Percentiles rank a stretch among this genome's conserved stretches.
These are phyloP conservation scores for Staphylotrichum longicolle DNA, from an alignment of 495 filamentous ascomycete species.

Conservation along the genomic window DNA sequence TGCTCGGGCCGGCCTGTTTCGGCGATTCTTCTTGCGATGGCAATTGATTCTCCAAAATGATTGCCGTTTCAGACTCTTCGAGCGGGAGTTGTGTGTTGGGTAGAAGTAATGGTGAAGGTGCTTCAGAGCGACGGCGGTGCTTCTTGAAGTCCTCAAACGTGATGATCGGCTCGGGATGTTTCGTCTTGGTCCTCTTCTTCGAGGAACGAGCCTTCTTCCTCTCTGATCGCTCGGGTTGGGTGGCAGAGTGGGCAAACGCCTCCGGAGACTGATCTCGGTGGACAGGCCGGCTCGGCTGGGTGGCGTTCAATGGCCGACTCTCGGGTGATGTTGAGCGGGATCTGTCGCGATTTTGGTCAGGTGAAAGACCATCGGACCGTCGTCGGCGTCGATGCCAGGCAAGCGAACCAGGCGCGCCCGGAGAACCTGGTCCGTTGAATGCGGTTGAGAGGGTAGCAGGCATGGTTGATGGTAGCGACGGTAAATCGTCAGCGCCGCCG, in stretches of 20 bases:
- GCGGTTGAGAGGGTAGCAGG: neutral
- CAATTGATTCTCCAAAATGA: neutral
- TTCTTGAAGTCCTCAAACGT: neutral
- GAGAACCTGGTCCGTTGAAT: neutral
- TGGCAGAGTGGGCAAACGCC: neutral
- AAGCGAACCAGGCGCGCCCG: conserved; percentile 4
- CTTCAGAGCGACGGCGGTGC: neutral
- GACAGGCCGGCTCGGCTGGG: neutral
- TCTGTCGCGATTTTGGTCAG: neutral
- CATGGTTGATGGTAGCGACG: conserved; percentile 12
- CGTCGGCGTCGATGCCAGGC: neutral
- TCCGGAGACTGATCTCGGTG: neutral
- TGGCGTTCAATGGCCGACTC: neutral
- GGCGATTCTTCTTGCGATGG: neutral
- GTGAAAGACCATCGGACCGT: neutral
- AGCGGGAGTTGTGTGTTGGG: neutral
- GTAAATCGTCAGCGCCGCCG: neutral
- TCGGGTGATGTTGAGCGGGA: neutral
- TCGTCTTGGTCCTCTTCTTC: neutral
- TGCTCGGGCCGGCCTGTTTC: neutral
- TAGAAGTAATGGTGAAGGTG: neutral
- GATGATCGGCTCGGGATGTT: too few species aligned
- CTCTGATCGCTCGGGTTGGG: conserved; percentile 7
- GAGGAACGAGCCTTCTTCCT: neutral
- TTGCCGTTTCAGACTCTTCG: neutral